These are phyloP conservation scores for Pyricularia sp. DNA, from an alignment of 2,329 filamentous ascomycete species.

Conservation along the genomic window DNA sequence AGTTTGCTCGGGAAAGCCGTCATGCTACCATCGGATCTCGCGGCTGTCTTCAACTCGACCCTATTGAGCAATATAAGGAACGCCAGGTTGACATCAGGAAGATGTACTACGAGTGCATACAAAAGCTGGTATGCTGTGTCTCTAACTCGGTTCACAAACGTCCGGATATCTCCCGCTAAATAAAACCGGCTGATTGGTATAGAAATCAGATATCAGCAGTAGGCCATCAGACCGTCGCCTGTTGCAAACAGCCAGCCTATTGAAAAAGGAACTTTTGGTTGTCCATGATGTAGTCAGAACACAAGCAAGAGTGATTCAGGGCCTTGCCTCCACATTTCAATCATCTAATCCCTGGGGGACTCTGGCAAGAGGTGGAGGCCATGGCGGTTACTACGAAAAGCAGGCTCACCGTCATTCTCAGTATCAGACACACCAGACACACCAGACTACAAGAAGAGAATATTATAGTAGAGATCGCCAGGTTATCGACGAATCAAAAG, in stretches of 20 bases:
- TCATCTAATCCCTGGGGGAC: background rate
- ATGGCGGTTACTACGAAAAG: background rate
- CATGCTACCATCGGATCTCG: conserved; percentile 31
- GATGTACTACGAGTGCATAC: conserved; percentile 32
- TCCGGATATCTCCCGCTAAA: conserved; percentile 10
- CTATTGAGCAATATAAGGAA: conserved; percentile 29
- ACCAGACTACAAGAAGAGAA: background rate
- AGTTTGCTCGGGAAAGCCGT: conserved; percentile 25
- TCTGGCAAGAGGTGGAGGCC: background rate
- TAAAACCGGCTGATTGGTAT: background rate
- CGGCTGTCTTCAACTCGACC: conserved; percentile 27
- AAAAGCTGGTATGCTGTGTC: conserved; percentile 24
- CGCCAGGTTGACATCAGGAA: conserved; percentile 26
- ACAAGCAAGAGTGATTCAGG: background rate
- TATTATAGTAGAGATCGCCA: background rate
- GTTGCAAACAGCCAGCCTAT: conserved; percentile 28
- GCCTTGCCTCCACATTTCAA: background rate
- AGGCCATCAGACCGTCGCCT: conserved; percentile 29
- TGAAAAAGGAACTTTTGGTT: conserved; percentile 26
- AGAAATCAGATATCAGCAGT: conserved; percentile 30
- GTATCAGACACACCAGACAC: too few species aligned
- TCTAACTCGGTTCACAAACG: background rate
- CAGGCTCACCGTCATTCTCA: background rate
- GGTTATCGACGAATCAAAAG: background rate
- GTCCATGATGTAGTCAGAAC: conserved; percentile 11